A percentile compares a stretch with the other conserved stretches of the same genome.
These are phyloP conservation scores for Lentinula sp. DNA, from an alignment of 768 basidiomycete species.

Conservation along the genomic window DNA sequence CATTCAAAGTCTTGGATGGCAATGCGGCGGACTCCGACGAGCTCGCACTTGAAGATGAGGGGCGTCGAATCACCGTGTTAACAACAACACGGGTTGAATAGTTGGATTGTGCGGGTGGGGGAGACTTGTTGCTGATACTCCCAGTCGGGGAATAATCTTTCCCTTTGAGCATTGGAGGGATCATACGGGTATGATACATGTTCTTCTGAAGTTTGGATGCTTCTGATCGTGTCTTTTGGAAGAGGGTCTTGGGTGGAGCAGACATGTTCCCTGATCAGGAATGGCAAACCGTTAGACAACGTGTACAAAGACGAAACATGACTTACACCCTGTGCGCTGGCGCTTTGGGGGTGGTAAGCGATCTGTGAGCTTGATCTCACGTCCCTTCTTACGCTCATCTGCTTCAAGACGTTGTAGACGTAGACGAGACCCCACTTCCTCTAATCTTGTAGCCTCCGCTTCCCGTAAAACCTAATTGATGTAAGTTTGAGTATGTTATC, in stretches of 20 bases:
- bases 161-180: slow-evolving; percentile 47
- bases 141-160: slow-evolving; percentile 37
- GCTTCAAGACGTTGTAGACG: slow-evolving; percentile 63
- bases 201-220: slow-evolving; percentile 63
- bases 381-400: slow-evolving; percentile 71
- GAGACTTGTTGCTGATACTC: slow-evolving; percentile 25
- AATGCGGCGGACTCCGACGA: slow-evolving; percentile 10
- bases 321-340: slow-evolving; percentile 46
- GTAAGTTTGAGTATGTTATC: background rate
- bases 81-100: slow-evolving; percentile 42
- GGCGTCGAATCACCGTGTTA: slow-evolving; percentile 38
- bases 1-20: slow-evolving; percentile 10
- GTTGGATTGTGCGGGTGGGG: slow-evolving; percentile 28
- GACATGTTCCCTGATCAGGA: slow-evolving; percentile 27
- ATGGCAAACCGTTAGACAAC: background rate
- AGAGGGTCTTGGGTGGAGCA: slow-evolving; percentile 56
- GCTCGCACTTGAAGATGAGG: slow-evolving; percentile 12
- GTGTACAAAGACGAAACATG: background rate
- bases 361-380: slow-evolving; percentile 72
- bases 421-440: slow-evolving; percentile 56
- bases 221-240: slow-evolving; percentile 72
- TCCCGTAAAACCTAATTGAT: slow-evolving; percentile 21
- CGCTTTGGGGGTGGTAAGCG: slow-evolving; percentile 64
- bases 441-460: slow-evolving; percentile 57
- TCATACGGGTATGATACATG: slow-evolving; percentile 44